These are phyloP conservation scores for Colletotrichum nymphaeae DNA, from an alignment of 2,329 filamentous ascomycete species.

Conservation along the genomic window DNA sequence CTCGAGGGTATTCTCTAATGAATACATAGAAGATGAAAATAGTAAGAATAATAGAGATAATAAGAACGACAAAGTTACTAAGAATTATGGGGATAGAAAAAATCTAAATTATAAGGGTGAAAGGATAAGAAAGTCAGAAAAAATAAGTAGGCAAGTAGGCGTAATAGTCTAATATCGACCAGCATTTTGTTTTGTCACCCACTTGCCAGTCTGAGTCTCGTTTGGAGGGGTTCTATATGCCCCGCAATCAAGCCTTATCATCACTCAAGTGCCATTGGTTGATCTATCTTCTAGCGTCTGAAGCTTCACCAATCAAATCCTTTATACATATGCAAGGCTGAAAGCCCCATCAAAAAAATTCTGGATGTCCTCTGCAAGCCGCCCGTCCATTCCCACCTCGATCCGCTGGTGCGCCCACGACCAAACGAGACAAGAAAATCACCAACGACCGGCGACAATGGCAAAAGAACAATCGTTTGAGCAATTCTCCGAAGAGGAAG, in stretches of 20 bases:
- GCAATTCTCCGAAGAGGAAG: slow-evolving; percentile 36
- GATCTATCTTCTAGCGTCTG: neutral
- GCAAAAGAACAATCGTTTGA: slow-evolving; percentile 37
- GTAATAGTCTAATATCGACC: too few species aligned
- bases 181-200: too few species aligned
- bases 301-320: neutral
- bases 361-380: slow-evolving; percentile 22
- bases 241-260: slow-evolving; percentile 11
- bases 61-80: too few species aligned
- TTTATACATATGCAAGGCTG: slow-evolving; percentile 19
- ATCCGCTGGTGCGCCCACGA: slow-evolving; percentile 8
- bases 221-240: neutral
- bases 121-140: too few species aligned
- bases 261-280: neutral
- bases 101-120: too few species aligned
- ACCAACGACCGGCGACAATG: slow-evolving; percentile 23
- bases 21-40: too few species aligned
- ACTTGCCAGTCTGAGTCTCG: neutral
- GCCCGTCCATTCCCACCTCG: neutral
- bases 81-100: too few species aligned
- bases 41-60: too few species aligned
- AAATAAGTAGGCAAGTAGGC: too few species aligned
- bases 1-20: too few species aligned
- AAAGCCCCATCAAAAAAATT: slow-evolving; percentile 29
- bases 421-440: slow-evolving; percentile 4